Evolutionary conservation across 805 yeast species (phyloP), one percentile per base, ranked within the genome.

Genomic region (Yarrowia sp.): DNA sequence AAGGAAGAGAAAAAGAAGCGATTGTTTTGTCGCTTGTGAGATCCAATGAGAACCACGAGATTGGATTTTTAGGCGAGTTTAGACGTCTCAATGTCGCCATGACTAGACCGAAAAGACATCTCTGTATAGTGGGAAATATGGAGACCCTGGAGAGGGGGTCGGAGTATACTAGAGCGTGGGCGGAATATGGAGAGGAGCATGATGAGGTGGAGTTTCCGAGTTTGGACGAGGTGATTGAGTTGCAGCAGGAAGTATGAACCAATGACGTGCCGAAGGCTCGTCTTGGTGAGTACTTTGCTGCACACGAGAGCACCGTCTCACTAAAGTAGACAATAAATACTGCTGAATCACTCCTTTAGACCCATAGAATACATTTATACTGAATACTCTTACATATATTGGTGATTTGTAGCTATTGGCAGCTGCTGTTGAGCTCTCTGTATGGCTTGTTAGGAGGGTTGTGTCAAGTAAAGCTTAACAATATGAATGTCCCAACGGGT

Each of bases 1-100:
- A 93, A 77, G 99, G 99, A 1, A 79, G 98, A 67, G 99, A 93
- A 72, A 95, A 93, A 74, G 96, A 92, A 70, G 87, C 86, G 0
- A 91, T 93, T 7, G 81, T 93, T 1, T 76, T 95, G 11, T 82
- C 95, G 1, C 74, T 93, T 64, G 98, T 93, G 1, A 80, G 99
- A 68, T 87, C 95, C 43, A 93, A 93, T 73, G 86, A 83, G 18
- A 70, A 76, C 1, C 74, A 80, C 38, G 89, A 87, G 62, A 87
- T 92, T 53, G 98, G 98, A 9, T 95, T 93, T 72, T 77, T 95
- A 64, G 80, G 81, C 28, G 98, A 93, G 69, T 81, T 83, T 64
- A 78, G 95, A 71, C 82, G 99, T 69, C 78, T 92, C 51, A 93
- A 93, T 73, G 99, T 93, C 18, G 97, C 98, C 1, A 91, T 93